Percentiles rank a stretch among this genome's conserved stretches.
These are phyloP conservation scores for Chrysosporium keratinophilum DNA, from an alignment of 2,329 filamentous ascomycete species.

Conservation along the genomic window DNA sequence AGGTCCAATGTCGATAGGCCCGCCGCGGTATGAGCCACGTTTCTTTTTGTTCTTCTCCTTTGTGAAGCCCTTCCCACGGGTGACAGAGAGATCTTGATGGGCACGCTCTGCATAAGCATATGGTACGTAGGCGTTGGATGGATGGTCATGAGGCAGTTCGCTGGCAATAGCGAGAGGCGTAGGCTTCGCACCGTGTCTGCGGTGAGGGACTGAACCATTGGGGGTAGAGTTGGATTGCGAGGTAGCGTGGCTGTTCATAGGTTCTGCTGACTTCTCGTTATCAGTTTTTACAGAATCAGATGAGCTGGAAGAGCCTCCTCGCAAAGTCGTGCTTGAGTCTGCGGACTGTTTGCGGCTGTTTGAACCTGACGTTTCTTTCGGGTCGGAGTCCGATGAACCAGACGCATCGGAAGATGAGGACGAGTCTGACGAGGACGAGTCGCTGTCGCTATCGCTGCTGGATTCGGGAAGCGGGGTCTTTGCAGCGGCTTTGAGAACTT, in stretches of 20 bases:
- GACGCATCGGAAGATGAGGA: slow-evolving; percentile 18
- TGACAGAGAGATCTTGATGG: slow-evolving; percentile 77
- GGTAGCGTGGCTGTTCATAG: slow-evolving; percentile 19
- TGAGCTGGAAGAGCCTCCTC: slow-evolving; percentile 16
- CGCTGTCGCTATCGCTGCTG: slow-evolving; percentile 22
- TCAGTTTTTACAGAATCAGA: slow-evolving; percentile 16
- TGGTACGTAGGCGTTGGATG: slow-evolving; percentile 69
- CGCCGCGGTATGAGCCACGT: slow-evolving; percentile 80
- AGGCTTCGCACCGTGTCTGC: slow-evolving; percentile 45
- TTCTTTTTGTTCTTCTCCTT: slow-evolving; percentile 99
- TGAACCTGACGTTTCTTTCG: slow-evolving; percentile 16
- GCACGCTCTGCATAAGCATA: slow-evolving; percentile 86
- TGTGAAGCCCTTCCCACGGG: slow-evolving; percentile 91
- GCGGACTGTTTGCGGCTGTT: slow-evolving; percentile 20
- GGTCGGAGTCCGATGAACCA: slow-evolving; percentile 13
- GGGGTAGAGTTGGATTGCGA: slow-evolving; percentile 46
- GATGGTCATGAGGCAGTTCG: slow-evolving; percentile 56
- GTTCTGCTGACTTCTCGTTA: slow-evolving; percentile 19
- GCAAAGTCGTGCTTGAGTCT: slow-evolving; percentile 27
- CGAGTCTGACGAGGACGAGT: slow-evolving; percentile 18
- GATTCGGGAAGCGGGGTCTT: slow-evolving; percentile 32
- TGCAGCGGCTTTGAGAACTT: slow-evolving; percentile 26
- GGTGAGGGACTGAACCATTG: slow-evolving; percentile 23
- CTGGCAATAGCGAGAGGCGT: slow-evolving; percentile 69
- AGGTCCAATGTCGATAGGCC: slow-evolving; percentile 69